These are phyloP conservation scores for Pythium chondricola DNA, from an alignment of 352 stramenopile genomes.

Conservation along the genomic window DNA sequence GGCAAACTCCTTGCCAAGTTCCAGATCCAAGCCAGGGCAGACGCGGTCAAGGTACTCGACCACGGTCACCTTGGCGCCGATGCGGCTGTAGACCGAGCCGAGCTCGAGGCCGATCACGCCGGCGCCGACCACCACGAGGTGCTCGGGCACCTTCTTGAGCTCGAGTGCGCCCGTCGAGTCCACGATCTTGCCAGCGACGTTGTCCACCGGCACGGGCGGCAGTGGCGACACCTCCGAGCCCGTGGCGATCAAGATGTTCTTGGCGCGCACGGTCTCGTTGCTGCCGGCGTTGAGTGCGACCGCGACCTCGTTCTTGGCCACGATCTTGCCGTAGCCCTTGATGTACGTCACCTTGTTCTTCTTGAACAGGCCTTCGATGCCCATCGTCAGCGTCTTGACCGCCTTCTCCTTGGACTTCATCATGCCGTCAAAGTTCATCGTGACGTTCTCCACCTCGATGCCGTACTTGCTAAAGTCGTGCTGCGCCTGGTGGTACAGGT, in stretches of 20 bases:
- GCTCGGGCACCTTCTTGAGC: slow-evolving; percentile 91
- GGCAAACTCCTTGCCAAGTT: slow-evolving; percentile 96
- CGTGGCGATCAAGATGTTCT: slow-evolving; percentile 96
- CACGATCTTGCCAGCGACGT: slow-evolving; percentile 96
- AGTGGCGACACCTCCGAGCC: slow-evolving; percentile 90
- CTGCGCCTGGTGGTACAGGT: slow-evolving; percentile 96
- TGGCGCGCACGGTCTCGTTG: slow-evolving; percentile 91
- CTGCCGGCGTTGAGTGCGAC: slow-evolving; percentile 89
- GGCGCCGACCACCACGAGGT: slow-evolving; percentile 95
- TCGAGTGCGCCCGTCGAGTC: slow-evolving; percentile 96
- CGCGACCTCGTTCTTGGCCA: slow-evolving; percentile 87
- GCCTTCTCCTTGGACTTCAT: slow-evolving; percentile 95
- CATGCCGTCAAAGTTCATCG: slow-evolving; percentile 95
- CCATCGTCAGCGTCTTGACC: slow-evolving; percentile 92
- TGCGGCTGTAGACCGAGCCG: slow-evolving; percentile 96
- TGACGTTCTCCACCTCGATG: slow-evolving; percentile 87
- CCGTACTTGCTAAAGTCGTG: slow-evolving; percentile 96
- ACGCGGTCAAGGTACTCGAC: slow-evolving; percentile 98
- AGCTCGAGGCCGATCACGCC: slow-evolving; percentile 99
- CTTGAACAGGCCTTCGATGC: slow-evolving; percentile 98
- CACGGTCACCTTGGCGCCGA: slow-evolving; percentile 95
- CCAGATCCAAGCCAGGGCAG: slow-evolving; percentile 90
- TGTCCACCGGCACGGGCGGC: slow-evolving; percentile 95
- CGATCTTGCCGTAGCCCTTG: slow-evolving; percentile 95
- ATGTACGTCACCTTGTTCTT: slow-evolving; percentile 99